Conservation (phyloP, 1,284 basidiomycete genomes). For the Thecaphora thlaspeos region DNA sequence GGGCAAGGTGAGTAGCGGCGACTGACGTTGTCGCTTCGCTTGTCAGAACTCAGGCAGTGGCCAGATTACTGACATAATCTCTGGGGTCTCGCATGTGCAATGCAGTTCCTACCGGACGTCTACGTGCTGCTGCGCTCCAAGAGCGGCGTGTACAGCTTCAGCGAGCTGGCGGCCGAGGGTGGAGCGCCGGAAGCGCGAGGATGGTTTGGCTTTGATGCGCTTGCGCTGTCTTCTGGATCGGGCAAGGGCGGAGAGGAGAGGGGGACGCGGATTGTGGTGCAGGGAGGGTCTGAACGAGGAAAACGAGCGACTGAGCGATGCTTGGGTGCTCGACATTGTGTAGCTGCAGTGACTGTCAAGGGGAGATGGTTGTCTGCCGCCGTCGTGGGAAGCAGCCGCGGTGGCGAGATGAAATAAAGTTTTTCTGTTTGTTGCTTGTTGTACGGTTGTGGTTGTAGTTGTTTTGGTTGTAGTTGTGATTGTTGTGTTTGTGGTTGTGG, state of each 20-base stretch:
- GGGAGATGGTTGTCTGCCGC: too few species aligned
- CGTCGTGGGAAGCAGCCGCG: too few species aligned
- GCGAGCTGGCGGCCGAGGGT: not conserved
- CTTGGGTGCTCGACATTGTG: slow-evolving; percentile 45
- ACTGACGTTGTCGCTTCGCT: not conserved
- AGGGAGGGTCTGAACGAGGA: slow-evolving; percentile 55
- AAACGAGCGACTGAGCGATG: slow-evolving; percentile 54
- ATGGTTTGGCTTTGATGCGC: slow-evolving; percentile 53
- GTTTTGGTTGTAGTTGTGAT: too few species aligned
- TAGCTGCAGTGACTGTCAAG: too few species aligned
- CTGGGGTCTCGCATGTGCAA: too few species aligned
- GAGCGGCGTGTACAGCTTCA: not conserved
- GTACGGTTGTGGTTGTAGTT: too few species aligned
- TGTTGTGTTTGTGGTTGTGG: too few species aligned
- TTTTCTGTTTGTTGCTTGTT: too few species aligned
- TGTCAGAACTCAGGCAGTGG: too few species aligned
- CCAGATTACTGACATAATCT: slow-evolving; percentile 1
- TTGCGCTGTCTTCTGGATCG: not conserved
- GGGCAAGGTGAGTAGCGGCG: slow-evolving; percentile 29
- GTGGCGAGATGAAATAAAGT: too few species aligned
- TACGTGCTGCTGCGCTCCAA: slow-evolving; percentile 5
- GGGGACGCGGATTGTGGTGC: slow-evolving; percentile 35
- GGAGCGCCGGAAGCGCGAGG: slow-evolving; percentile 39
- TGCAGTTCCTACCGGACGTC: slow-evolving; percentile 14
- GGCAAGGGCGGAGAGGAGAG: slow-evolving; percentile 1